Evolutionary conservation across 768 basidiomycete genomes (phyloP), one percentile per base, ranked within the genome.

Genomic region (Daedaleopsis nitida): DNA sequence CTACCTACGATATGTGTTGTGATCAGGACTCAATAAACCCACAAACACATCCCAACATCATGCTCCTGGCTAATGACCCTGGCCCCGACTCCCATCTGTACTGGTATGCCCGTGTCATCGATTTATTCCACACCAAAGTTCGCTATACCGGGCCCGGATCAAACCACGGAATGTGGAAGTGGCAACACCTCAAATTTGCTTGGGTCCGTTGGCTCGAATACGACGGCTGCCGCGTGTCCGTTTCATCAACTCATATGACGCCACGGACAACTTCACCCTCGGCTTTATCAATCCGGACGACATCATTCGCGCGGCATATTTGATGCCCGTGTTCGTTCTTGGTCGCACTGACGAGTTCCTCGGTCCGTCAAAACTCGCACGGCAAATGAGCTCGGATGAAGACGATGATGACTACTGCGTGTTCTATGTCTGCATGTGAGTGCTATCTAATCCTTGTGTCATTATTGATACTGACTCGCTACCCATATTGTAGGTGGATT

Each of bases 241-340:
- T 0, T 84, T 81, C 63, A 61, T 83, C 0, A 58, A 70, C 2
- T 51, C 63, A 5, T 53, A 68, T 0, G 71, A 73, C 21, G 42
- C 53, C 4, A n/a, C 16, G 0, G 64, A 65, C 3, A 71, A 77
- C 4, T 61, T 65, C 1, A 71, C 78, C 1, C 83, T 81, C 57
- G 77, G 81, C 0, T 84, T 84, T 39, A 19, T 83, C 1, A 72
- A 84, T 60, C 83, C 82, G 0, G 58, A 60, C 0, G 63, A 68
- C 0, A 73, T 84, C 3, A 65, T 83, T 21, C 68, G 75, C 0
- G 76, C 69, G 0, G 68, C 65, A 2, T 81, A 83, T 58, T 58
- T 83, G 1, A 73, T 83, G 12, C 81, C 80, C 0, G 76, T 68
- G 0, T 82, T 80, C 52, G 17, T 34, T 4, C 62, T 68, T 35